These are phyloP conservation scores for Asclepias syriaca DNA, from an alignment of 257 asterid genomes.

Conservation along the genomic window DNA sequence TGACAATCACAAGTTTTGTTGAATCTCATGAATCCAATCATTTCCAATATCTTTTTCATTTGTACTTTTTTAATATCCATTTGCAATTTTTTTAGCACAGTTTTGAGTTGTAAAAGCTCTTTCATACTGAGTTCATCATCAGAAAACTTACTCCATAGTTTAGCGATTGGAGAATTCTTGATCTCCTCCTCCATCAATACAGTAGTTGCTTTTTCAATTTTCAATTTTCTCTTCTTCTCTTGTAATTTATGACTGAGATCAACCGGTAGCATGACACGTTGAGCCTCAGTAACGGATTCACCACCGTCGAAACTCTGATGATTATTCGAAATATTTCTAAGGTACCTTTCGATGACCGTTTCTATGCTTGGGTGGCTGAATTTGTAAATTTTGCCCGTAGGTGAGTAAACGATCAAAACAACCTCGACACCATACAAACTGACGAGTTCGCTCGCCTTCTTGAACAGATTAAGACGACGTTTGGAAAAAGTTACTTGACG, in stretches of 20 bases:
- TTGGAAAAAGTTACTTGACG: constrained; percentile 43
- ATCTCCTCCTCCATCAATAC: too few species aligned
- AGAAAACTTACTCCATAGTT: constrained; percentile 37
- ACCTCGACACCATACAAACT: constrained; percentile 32
- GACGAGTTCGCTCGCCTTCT: constrained; percentile 36
- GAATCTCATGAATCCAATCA: not conserved
- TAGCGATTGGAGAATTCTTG: constrained; percentile 15
- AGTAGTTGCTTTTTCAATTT: not conserved
- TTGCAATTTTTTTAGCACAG: constrained; percentile 12
- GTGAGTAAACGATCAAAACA: constrained; percentile 34
- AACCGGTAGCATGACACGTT: not conserved
- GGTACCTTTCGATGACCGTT: constrained; percentile 26
- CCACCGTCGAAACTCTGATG: too few species aligned
- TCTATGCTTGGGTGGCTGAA: constrained; percentile 39
- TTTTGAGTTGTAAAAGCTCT: constrained; percentile 13
- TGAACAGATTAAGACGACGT: constrained; percentile 40
- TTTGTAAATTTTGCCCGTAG: constrained; percentile 30
- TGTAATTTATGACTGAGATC: constrained; percentile 29
- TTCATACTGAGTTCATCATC: too few species aligned
- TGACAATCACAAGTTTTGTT: too few species aligned
- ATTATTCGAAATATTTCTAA: not conserved
- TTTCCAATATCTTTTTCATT: not conserved
- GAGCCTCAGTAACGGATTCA: not conserved
- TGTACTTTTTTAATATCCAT: constrained; percentile 12
- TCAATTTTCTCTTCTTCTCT: not conserved